A percentile compares a stretch with the other conserved stretches of the same genome.
These are phyloP conservation scores for Poronia punctata DNA, from an alignment of 495 filamentous ascomycete species.

Conservation along the genomic window DNA sequence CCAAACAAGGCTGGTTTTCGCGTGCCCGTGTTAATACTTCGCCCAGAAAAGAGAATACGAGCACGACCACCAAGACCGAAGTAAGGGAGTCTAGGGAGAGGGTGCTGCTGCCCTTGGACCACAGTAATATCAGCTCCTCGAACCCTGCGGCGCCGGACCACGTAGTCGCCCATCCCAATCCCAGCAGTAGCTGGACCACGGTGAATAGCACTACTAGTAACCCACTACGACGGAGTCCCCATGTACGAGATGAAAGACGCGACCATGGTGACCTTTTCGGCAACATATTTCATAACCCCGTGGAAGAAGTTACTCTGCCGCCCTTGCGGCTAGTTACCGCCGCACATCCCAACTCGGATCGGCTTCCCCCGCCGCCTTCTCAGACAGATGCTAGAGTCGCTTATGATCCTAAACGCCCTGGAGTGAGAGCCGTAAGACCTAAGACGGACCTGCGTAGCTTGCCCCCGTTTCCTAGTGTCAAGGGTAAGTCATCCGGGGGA, in stretches of 20 bases:
- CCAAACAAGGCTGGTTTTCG: constrained; percentile 12
- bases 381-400: constrained; percentile 3
- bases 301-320: constrained; percentile 17
- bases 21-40: constrained; percentile 8
- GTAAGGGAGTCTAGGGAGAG: no score
- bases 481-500: constrained; percentile 3
- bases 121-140: no score
- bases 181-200: constrained; percentile 19
- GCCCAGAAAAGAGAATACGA: constrained; percentile 8
- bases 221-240: constrained; percentile 13
- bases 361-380: constrained; percentile 2
- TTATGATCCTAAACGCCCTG: constrained; percentile 1
- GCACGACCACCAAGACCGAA: no score
- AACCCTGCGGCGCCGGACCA: constrained; percentile 9
- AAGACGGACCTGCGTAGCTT: constrained; percentile 20
- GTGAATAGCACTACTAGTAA: constrained; percentile 20
- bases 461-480: constrained; percentile 11
- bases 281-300: constrained; percentile 25
- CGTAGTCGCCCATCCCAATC: constrained; percentile 10
- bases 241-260: constrained; percentile 16
- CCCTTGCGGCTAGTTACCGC: constrained; percentile 12
- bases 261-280: constrained; percentile 24
- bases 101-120: no score
- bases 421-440: constrained; percentile 14
- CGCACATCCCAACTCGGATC: constrained; percentile 11